Evolutionary conservation across 176 grass and related monocot genomes (phyloP).

Genomic region (Zea mays): Zm-B73-REFERENCE-NAM-5.0 NC_050099.1:150313501-150314000

Average conservation of each 20-base stretch:
- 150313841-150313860: no score
- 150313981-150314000: constrained; percentile 9
- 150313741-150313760: neutral
- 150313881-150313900: no score
- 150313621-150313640: neutral
- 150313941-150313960: no score
- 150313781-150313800: no score
- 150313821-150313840: neutral
- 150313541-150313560: no score
- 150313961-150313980: no score
- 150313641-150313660: no score
- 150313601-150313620: neutral
- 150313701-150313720: neutral
- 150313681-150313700: constrained; percentile 12
- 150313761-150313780: neutral
- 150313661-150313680: constrained; percentile 15
- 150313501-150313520: neutral
- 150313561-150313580: neutral
- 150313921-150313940: no score
- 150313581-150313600: neutral
- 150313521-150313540: neutral
- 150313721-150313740: neutral
- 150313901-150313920: no score
- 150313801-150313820: no score
- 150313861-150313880: no score